These are phyloP conservation scores for Vanrija sp. DNA, from an alignment of 1,284 basidiomycete species.

Conservation along the genomic window DNA sequence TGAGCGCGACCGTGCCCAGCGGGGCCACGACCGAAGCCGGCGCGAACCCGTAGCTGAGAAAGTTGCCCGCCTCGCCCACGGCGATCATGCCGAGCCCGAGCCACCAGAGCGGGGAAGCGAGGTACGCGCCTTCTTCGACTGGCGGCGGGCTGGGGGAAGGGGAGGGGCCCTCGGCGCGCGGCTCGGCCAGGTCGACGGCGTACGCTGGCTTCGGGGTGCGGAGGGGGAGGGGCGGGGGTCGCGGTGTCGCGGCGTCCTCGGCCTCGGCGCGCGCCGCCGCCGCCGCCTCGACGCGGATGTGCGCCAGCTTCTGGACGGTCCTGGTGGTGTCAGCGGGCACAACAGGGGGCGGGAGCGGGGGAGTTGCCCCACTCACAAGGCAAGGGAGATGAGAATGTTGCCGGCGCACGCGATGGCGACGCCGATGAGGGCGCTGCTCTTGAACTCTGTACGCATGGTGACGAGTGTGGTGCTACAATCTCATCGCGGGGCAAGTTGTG, in stretches of 20 bases:
- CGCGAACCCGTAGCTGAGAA: slow-evolving; percentile 80
- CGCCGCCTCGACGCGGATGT: slow-evolving; percentile 61
- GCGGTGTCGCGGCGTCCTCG: slow-evolving; percentile 10
- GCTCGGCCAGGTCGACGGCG: not conserved
- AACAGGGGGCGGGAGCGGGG: not conserved
- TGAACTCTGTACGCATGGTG: not conserved
- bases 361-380: slow-evolving; percentile 53
- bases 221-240: not conserved
- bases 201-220: not conserved
- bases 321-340: slow-evolving; percentile 17
- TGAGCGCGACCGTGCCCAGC: slow-evolving; percentile 81
- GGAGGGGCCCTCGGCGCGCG: not conserved
- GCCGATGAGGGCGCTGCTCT: slow-evolving; percentile 61
- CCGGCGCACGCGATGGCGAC: slow-evolving; percentile 78
- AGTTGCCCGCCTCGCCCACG: slow-evolving; percentile 86
- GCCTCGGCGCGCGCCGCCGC: no score
- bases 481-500: no score
- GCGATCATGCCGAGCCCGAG: slow-evolving; percentile 83
- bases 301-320: slow-evolving; percentile 87
- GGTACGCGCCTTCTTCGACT: slow-evolving; percentile 56
- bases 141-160: not conserved
- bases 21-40: slow-evolving; percentile 95
- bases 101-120: slow-evolving; percentile 89
- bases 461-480: not conserved
- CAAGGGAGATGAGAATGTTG: slow-evolving; percentile 83